Base-by-base conservation (phyloP, 2,329 filamentous ascomycete species). In the Pseudocercospora vitis region DNA sequence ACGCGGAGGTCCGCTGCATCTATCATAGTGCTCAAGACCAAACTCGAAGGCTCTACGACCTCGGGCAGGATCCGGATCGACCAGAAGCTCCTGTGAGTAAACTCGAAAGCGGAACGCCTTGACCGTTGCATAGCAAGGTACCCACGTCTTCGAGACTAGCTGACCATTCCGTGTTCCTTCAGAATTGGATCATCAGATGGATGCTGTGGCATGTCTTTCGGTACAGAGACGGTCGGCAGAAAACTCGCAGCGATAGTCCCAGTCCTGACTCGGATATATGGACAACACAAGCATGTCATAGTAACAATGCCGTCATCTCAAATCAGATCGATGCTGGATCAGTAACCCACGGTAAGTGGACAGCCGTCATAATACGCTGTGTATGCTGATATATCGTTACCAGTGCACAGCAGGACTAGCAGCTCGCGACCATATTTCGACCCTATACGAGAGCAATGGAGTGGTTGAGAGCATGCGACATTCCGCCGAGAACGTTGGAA, bases 171-270 rank as follows among this genome's bases (percentile, higher is more conserved):
- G n/a, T n/a, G n/a, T n/a, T n/a, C n/a, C n/a, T n/a, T n/a, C n/a
- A n/a, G n/a, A 37, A 37, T 51, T 77, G 74, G 74, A 72, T 76
- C 31, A 74, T 74, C 9, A 66, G 71, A 19, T 77, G 75, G 75
- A 72, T 73, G 52, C 66, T 78, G 7, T 78, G 75, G 74, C 75
- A 77, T 60, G 73, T 73, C 48, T 76, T 77, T 54, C 72, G 75
- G 14, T 76, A 73, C 53, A 64, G 70, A 14, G 71, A 74, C 57
- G 68, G 73, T 54, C 70, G 74, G 29, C 59, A 61, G 33, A 46
- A 48, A 21, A 7, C 6, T 28, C 32, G 21, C 12, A 35, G 21
- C 29, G 32, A 33, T 21, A 24, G 31, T 37, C 19, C 16, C 7
- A 35, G n/a, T 12, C 12, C 31, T 24, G 18, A 5, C 29, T 18